phyloP scores from a whole-genome alignment of 352 stramenopile species.

The Phytophthora aleatoria region DNA sequence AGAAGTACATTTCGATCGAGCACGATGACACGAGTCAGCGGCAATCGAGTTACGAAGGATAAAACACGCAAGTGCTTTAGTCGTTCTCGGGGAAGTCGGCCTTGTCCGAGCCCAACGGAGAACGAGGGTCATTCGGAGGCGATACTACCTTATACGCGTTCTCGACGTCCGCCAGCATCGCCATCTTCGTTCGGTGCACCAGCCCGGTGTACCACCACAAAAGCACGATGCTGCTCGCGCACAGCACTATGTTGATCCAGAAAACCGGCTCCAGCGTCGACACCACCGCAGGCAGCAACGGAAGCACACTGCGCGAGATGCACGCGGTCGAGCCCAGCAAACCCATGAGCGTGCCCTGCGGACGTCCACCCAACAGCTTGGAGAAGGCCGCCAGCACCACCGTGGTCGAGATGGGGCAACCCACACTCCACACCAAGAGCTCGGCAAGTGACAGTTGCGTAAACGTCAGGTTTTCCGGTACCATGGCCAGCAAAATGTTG shows the following conservation, averaged over 20 bases:
- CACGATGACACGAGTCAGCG: not conserved
- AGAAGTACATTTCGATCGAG: not conserved
- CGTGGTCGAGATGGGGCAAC: constrained; percentile 73
- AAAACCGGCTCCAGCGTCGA: constrained; percentile 67
- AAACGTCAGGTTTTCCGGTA: constrained; percentile 47
- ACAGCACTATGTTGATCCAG: constrained; percentile 69
- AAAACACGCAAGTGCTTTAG: constrained; percentile 2
- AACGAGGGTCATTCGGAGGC: constrained; percentile 37
- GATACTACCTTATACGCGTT: constrained; percentile 30
- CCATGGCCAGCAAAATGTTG: constrained; percentile 57
- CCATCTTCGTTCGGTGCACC: constrained; percentile 51
- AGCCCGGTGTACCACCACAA: constrained; percentile 68
- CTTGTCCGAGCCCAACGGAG: constrained; percentile 45
- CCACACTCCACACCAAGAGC: constrained; percentile 78
- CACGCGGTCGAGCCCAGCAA: constrained; percentile 67
- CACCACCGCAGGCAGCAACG: constrained; percentile 61
- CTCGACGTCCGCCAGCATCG: constrained; percentile 49
- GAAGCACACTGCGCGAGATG: constrained; percentile 71
- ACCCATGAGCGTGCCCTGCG: constrained; percentile 77
- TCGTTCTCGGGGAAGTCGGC: constrained; percentile 26
- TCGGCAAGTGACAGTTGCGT: constrained; percentile 50
- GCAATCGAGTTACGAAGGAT: not conserved
- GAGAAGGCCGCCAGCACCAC: constrained; percentile 75
- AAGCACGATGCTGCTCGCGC: constrained; percentile 50
- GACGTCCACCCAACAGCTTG: constrained; percentile 64